phyloP scores from a whole-genome alignment of 305 asterid species.

The Coffea humblotiana region DNA sequence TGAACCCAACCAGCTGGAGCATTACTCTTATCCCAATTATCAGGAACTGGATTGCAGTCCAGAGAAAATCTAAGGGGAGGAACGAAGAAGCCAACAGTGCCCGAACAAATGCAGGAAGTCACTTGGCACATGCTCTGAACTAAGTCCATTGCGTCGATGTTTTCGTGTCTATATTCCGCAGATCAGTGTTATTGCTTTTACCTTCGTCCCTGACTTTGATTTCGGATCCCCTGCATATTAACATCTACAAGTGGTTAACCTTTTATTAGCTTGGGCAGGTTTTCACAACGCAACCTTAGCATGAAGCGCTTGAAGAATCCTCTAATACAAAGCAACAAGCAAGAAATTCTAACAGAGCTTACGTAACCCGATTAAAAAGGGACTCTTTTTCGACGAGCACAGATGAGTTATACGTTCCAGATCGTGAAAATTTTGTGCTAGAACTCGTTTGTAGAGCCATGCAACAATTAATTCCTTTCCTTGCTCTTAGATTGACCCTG shows the following conservation, averaged over 20 bases:
- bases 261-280: neutral
- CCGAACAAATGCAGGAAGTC: conserved; percentile 17
- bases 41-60: neutral
- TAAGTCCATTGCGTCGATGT: neutral
- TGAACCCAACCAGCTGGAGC: neutral
- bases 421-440: too few relatives aligned
- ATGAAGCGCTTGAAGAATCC: neutral
- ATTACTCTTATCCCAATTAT: neutral
- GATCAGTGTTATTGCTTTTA: neutral
- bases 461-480: too few relatives aligned
- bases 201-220: neutral
- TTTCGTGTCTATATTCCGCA: neutral
- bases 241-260: neutral
- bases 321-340: neutral
- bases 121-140: conserved; percentile 26
- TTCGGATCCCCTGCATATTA: neutral
- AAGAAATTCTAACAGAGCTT: neutral
- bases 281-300: neutral
- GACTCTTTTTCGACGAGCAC: neutral
- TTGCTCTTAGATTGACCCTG: too few relatives aligned
- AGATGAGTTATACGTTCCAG: neutral
- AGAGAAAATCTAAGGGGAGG: conserved; percentile 5
- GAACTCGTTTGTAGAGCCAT: too few relatives aligned
- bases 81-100: conserved; percentile 18
- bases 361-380: neutral